Percentiles rank a stretch among this genome's conserved stretches.
Evolutionary conservation across 495 filamentous ascomycete genomes (phyloP).

Genomic region (Penicillium coffeae): DNA sequence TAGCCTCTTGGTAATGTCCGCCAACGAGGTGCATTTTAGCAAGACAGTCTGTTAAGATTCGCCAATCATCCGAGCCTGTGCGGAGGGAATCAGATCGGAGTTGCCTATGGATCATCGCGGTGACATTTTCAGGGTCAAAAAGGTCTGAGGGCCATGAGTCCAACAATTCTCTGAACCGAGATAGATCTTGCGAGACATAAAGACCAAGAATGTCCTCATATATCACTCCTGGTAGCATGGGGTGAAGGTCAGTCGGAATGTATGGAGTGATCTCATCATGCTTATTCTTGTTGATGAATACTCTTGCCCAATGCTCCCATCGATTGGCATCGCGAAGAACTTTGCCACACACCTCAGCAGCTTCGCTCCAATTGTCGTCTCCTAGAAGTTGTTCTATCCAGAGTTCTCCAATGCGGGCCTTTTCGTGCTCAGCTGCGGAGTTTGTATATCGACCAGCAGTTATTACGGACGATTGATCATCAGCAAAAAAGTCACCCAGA

Average conservation of each 20-base stretch:
- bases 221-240: slow-evolving; percentile 72
- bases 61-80: slow-evolving; percentile 78
- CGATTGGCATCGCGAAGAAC: slow-evolving; percentile 71
- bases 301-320: slow-evolving; percentile 95
- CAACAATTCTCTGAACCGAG: slow-evolving; percentile 70
- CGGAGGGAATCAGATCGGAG: slow-evolving; percentile 63
- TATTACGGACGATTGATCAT: slow-evolving; percentile 64
- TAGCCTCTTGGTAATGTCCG: slow-evolving; percentile 74
- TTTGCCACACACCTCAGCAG: slow-evolving; percentile 72
- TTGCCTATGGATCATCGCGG: slow-evolving; percentile 67
- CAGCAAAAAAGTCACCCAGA: slow-evolving; percentile 73
- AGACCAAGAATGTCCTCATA: slow-evolving; percentile 85
- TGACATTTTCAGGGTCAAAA: slow-evolving; percentile 69
- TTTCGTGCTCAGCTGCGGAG: slow-evolving; percentile 79
- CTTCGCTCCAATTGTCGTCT: slow-evolving; percentile 67
- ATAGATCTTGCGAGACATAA: slow-evolving; percentile 70
- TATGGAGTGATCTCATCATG: slow-evolving; percentile 84
- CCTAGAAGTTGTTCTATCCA: slow-evolving; percentile 85
- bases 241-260: slow-evolving; percentile 73
- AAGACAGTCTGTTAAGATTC: slow-evolving; percentile 73
- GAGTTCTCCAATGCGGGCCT: slow-evolving; percentile 83
- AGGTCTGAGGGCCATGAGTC: slow-evolving; percentile 81
- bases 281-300: slow-evolving; percentile 76
- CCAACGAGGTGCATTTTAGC: slow-evolving; percentile 78
- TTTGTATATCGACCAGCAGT: slow-evolving; percentile 35